phyloP scores from a whole-genome alignment of 768 basidiomycete species.

The Gloeophyllum trabeum region DNA sequence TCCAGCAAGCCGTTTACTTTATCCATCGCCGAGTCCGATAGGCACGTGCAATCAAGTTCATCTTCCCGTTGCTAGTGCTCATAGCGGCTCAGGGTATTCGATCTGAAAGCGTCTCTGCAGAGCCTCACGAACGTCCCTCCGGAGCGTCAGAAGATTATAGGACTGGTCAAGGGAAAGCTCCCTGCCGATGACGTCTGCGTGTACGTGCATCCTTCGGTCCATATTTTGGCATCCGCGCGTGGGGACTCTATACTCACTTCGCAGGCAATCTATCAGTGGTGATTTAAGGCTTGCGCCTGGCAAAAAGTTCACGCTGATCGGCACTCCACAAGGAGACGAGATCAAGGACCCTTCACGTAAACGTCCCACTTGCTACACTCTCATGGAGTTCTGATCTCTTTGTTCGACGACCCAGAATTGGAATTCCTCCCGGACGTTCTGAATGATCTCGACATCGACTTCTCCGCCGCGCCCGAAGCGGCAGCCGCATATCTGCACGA shows the following conservation, averaged over 20 bases:
- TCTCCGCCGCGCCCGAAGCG: constrained; percentile 51
- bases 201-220: constrained; percentile 17
- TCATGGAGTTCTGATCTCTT: constrained; percentile 3
- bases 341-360: constrained; percentile 69
- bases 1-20: constrained; percentile 55
- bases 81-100: constrained; percentile 49
- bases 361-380: constrained; percentile 6
- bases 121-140: constrained; percentile 68
- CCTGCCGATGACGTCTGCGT: constrained; percentile 66
- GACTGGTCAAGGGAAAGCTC: constrained; percentile 73
- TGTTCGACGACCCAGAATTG: constrained; percentile 29
- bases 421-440: constrained; percentile 57
- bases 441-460: constrained; percentile 79
- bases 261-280: constrained; percentile 25
- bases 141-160: constrained; percentile 81
- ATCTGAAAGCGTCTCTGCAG: constrained; percentile 61
- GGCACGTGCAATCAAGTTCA: constrained; percentile 24
- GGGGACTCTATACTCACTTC: background rate
- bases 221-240: constrained; percentile 3
- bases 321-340: constrained; percentile 78
- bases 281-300: constrained; percentile 47
- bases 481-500: constrained; percentile 57
- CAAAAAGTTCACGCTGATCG: constrained; percentile 77
- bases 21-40: constrained; percentile 67
- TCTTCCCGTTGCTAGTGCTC: background rate